phyloP scores from a whole-genome alignment of 2,329 filamentous ascomycete genomes.

The Colletotrichum somersetense region DNA sequence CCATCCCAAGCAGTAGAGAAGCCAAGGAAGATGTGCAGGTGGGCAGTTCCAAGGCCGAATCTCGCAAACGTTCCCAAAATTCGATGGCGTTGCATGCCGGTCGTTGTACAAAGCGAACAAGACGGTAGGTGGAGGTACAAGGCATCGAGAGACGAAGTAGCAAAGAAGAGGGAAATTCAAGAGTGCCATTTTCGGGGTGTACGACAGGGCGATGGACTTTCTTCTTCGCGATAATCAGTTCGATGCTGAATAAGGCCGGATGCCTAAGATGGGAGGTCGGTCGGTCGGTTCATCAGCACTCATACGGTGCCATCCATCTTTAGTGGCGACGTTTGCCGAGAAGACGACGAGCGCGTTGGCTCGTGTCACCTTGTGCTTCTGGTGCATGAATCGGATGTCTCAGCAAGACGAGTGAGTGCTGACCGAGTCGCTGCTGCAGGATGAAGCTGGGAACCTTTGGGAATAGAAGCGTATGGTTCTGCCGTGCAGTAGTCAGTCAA shows the following conservation, averaged over 20 bases:
- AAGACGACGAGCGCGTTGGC: not conserved
- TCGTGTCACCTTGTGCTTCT: not conserved
- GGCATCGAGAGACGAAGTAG: not conserved
- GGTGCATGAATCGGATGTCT: conserved; percentile 2
- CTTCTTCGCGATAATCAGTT: conserved; percentile 22
- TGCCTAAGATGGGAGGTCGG: not conserved
- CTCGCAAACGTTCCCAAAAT: conserved; percentile 37
- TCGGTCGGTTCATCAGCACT: conserved; percentile 15
- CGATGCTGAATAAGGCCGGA: conserved; percentile 6
- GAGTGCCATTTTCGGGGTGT: not conserved
- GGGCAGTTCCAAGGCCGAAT: conserved; percentile 1
- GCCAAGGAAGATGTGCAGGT: not conserved
- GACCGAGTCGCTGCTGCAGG: not conserved
- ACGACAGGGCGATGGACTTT: conserved; percentile 13
- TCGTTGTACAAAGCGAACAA: conserved; percentile 2
- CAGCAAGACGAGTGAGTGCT: not conserved
- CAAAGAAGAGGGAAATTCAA: not conserved
- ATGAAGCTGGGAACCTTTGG: not conserved
- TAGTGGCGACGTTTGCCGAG: not conserved
- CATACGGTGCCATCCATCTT: not conserved
- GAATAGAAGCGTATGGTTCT: not conserved
- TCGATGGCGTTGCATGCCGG: not conserved
- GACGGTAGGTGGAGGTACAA: not conserved
- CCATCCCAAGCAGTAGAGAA: not conserved
- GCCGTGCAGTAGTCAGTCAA: conserved; percentile 15